A percentile compares a stretch with the other conserved stretches of the same genome.
Conservation (phyloP, 495 filamentous ascomycete genomes). For the Neurospora discreta region DNA sequence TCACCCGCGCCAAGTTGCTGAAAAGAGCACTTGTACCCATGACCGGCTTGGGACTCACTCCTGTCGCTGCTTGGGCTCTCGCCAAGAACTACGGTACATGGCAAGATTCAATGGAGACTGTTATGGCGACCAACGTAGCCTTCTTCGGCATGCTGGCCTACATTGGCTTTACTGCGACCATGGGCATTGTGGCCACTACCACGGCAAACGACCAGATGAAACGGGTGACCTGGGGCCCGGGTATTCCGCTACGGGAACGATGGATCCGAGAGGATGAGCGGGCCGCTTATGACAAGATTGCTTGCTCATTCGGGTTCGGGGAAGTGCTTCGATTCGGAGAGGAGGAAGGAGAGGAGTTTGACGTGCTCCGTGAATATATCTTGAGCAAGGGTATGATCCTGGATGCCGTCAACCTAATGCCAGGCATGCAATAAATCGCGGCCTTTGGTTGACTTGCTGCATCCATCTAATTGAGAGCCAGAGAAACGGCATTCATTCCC, state of each 20-base stretch:
- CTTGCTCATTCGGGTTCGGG: constrained; percentile 80
- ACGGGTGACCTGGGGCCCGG: constrained; percentile 74
- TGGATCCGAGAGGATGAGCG: constrained; percentile 91
- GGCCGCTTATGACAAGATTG: constrained; percentile 76
- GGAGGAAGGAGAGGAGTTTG: constrained; percentile 86
- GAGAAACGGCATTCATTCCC: constrained; percentile 14
- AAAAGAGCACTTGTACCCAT: constrained; percentile 32
- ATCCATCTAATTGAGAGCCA: neutral
- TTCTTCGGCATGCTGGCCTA: constrained; percentile 77
- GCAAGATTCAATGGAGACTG: constrained; percentile 62
- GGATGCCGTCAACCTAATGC: constrained; percentile 78
- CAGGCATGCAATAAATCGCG: constrained; percentile 61
- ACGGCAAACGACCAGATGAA: constrained; percentile 92
- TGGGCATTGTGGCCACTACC: constrained; percentile 73
- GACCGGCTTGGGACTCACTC: constrained; percentile 40
- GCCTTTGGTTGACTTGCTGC: neutral
- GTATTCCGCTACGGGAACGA: constrained; percentile 68
- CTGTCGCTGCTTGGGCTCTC: constrained; percentile 56
- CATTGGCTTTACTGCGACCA: constrained; percentile 59
- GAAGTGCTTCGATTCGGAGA: constrained; percentile 70
- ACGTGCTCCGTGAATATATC: constrained; percentile 68
- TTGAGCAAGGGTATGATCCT: constrained; percentile 76
- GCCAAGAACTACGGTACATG: constrained; percentile 47
- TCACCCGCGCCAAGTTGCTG: constrained; percentile 50
- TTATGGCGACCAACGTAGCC: constrained; percentile 59